phyloP scores from a whole-genome alignment of 73 alveolate genomes.

The Blepharisma japonicum region DNA sequence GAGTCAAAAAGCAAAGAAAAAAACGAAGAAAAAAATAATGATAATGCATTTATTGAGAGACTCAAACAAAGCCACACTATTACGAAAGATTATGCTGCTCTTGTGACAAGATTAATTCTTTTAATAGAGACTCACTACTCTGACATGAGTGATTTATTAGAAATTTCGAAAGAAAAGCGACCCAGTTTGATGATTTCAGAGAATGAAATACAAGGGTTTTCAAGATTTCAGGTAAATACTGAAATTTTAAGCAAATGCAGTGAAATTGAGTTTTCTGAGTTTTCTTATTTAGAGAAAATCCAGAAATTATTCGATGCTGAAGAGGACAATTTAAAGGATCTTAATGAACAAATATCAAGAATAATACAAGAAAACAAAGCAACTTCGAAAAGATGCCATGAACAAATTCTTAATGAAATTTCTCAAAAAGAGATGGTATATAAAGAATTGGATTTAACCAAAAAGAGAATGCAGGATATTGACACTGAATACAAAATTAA shows the following conservation, averaged over 20 bases:
- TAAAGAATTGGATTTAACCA: too few species aligned
- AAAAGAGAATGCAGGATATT: too few species aligned
- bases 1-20: not conserved
- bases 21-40: not conserved
- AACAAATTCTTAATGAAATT: too few species aligned
- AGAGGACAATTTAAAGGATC: not conserved
- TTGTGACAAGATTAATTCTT: not conserved
- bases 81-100: not conserved
- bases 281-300: not conserved
- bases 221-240: too few species aligned
- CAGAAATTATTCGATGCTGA: not conserved
- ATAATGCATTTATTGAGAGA: not conserved
- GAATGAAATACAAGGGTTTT: too few species aligned
- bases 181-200: not conserved
- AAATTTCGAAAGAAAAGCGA: not conserved
- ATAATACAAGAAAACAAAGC: too few species aligned
- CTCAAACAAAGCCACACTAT: not conserved
- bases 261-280: too few species aligned
- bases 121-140: not conserved
- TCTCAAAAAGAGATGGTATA: too few species aligned
- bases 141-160: not conserved
- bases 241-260: too few species aligned
- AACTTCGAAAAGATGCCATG: too few species aligned
- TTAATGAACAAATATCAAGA: not conserved
- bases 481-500: too few species aligned